Evolutionary conservation across 345 rosid genomes (phyloP).

Genomic region (Rhodomyrtus tomentosa): DNA sequence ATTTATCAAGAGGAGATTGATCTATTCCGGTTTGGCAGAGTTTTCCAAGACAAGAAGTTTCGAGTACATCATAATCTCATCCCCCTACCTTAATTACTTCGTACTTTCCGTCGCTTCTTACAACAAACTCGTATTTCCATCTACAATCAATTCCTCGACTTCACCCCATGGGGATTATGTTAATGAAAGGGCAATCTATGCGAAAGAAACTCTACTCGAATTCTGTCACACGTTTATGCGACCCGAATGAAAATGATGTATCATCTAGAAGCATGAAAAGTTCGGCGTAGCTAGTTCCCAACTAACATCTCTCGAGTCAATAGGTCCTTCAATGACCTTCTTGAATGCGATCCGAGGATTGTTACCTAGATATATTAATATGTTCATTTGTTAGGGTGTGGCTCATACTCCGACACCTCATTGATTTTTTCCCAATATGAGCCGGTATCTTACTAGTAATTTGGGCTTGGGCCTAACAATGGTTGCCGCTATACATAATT

Average conservation of each 20-base stretch:
- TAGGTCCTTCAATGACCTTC: background rate
- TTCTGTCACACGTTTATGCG: background rate
- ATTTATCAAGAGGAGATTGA: background rate
- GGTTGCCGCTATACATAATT: no score
- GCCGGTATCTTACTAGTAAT: no score
- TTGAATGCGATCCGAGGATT: background rate
- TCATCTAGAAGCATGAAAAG: background rate
- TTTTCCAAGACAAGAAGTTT: no score
- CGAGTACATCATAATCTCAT: no score
- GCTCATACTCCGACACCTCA: no score
- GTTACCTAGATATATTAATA: no score
- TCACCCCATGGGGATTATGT: background rate
- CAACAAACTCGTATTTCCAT: background rate
- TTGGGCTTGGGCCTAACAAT: no score
- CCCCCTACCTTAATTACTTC: background rate
- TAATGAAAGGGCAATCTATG: background rate
- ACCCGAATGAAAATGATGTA: background rate
- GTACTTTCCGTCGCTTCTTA: background rate
- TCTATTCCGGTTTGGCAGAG: background rate
- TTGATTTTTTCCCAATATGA: no score
- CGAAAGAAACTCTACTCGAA: background rate
- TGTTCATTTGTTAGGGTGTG: no score
- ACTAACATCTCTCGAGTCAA: background rate
- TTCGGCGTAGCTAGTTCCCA: background rate
- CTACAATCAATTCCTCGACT: background rate